Percentiles rank a stretch among this genome's conserved stretches.
These are phyloP conservation scores for Phytopythium sindhum DNA, from an alignment of 352 stramenopile species.

Conservation along the genomic window DNA sequence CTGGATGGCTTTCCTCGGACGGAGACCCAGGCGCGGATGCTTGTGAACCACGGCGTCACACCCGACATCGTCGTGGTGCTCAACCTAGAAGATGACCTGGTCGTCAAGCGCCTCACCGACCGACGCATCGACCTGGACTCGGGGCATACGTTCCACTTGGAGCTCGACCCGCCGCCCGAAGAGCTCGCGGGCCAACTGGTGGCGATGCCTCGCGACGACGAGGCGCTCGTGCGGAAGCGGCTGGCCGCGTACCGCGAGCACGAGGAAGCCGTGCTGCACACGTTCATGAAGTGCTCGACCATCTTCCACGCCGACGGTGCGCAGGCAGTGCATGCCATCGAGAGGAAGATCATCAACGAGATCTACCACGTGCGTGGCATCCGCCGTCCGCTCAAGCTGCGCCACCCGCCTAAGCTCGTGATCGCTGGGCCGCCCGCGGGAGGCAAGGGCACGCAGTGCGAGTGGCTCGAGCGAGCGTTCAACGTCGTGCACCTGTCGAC, in stretches of 20 bases:
- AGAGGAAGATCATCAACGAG: constrained; percentile 39
- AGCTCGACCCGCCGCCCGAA: constrained; percentile 56
- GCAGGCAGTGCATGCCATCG: constrained; percentile 35
- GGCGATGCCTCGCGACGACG: constrained; percentile 79
- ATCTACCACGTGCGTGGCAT: constrained; percentile 48
- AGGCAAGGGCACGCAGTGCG: constrained; percentile 97
- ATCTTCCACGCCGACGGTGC: constrained; percentile 72
- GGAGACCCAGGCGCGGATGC: constrained; percentile 85
- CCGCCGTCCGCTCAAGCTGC: constrained; percentile 36
- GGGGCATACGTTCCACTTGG: constrained; percentile 81
- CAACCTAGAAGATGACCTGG: constrained; percentile 88
- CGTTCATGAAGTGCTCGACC: constrained; percentile 65
- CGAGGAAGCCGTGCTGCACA: constrained; percentile 68
- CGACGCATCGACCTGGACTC: constrained; percentile 78
- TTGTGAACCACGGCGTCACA: constrained; percentile 66
- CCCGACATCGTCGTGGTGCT: constrained; percentile 91
- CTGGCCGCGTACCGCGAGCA: constrained; percentile 81
- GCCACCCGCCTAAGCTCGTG: constrained; percentile 70
- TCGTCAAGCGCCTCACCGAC: constrained; percentile 72
- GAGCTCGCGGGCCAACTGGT: constrained; percentile 46
- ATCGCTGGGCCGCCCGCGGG: constrained; percentile 91
- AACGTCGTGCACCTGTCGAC: constrained; percentile 94
- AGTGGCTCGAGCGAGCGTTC: constrained; percentile 87
- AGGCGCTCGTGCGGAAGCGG: constrained; percentile 75
- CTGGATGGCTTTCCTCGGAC: constrained; percentile 95